Evolutionary conservation across 2,329 filamentous ascomycete genomes (phyloP), one percentile per base, ranked within the genome.

Genomic region (Xenosphaeropsis pyriputrescens): DNA sequence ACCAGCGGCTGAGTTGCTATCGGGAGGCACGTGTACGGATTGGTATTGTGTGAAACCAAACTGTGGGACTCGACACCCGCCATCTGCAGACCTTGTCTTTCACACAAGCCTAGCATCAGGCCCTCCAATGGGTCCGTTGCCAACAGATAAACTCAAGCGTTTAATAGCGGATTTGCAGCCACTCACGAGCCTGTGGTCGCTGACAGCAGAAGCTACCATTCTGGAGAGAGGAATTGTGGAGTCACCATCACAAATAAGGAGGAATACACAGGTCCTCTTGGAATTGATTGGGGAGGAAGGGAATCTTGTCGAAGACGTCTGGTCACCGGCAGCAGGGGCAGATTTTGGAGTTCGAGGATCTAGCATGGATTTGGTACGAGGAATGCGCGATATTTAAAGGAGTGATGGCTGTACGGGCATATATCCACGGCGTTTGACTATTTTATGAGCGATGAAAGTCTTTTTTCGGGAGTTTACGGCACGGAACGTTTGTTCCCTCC

Each of bases 251-350:
- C 70, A 78, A 42, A 79, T 79, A 45, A 75, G 74, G 50, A 65
- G 74, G 31, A 78, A 78, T 39, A 69, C 68, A 11, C 65, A 73
- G 44, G 68, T 79, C 17, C 65, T 79, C 57, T 56, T 77, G 39
- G 72, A 78, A 42, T 58, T 79, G n/a, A 78, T 79, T 44, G 65
- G 68, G 35, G 73, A 78, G 42, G 70, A 76, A 39, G 71, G 69
- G 14, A 56, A 67, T 15, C 66, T 67, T 15, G 67, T 72, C 39
- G 66, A 75, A 50, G 74, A 79, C 43, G 68, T 76, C 45, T 79
- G 74, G 71, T 41, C 41, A 14, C 39, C 50, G 12, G 30, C 16
- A 8, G 30, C n/a, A 3, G 30, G 30, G 6, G 16, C 30, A 13
- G 30, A 32, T 17, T 32, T 32, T 32, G 30, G 30, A 32, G 30